These are phyloP conservation scores for Voacanga thouarsii DNA, from an alignment of 257 asterid genomes.

Conservation along the genomic window DNA sequence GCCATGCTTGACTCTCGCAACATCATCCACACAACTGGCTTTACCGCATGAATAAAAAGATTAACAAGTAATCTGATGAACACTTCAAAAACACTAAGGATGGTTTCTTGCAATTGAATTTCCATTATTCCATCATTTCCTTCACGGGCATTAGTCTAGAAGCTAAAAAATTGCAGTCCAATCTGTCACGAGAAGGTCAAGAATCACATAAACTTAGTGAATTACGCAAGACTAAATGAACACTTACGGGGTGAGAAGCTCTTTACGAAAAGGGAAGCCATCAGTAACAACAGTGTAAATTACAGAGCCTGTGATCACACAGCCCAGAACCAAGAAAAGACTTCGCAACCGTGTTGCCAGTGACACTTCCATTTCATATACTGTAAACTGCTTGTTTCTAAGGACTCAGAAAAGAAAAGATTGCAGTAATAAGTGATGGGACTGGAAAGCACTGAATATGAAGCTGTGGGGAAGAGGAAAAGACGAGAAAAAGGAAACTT, in stretches of 20 bases:
- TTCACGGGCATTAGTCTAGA: background rate
- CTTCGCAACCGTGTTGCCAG: slow-evolving; percentile 47
- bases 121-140: background rate
- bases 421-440: background rate
- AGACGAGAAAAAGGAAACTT: background rate
- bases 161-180: background rate
- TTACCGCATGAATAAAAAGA: background rate
- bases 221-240: no score
- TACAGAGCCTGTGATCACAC: slow-evolving; percentile 44
- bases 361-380: slow-evolving; percentile 38
- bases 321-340: slow-evolving; percentile 56
- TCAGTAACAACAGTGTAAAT: slow-evolving; percentile 59
- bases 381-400: background rate
- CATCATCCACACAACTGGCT: background rate
- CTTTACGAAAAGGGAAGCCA: slow-evolving; percentile 72
- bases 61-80: background rate
- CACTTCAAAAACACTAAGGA: background rate
- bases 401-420: background rate
- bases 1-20: background rate
- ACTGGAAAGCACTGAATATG: background rate
- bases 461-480: background rate
- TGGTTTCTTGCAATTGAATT: background rate
- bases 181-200: background rate
- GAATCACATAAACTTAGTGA: background rate
- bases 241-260: slow-evolving; percentile 71